Conservation (phyloP, 352 stramenopile genomes). For the Saprolegnia parasitica region DNA sequence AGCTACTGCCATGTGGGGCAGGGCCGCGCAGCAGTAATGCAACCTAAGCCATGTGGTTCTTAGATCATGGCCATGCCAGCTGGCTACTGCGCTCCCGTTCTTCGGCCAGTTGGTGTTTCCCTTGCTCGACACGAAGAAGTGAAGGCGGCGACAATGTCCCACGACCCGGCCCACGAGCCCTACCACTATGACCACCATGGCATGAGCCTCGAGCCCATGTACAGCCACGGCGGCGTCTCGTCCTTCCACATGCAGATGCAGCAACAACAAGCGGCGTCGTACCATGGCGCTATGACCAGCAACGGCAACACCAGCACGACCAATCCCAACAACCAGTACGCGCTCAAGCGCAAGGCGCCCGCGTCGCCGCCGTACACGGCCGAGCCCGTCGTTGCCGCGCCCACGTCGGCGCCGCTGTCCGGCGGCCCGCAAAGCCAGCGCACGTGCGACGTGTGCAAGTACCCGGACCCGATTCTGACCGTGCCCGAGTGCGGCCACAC, state of each 20-base stretch:
- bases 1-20: neutral
- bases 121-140: neutral
- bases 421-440: neutral
- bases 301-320: neutral
- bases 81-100: neutral
- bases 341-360: constrained; percentile 2
- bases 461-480: constrained; percentile 73
- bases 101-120: constrained; percentile 15
- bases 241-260: constrained; percentile 5
- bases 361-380: neutral
- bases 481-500: constrained; percentile 62
- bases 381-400: neutral
- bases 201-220: constrained; percentile 1
- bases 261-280: no score
- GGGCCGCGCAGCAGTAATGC: constrained; percentile 9
- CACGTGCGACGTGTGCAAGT: constrained; percentile 67
- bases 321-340: neutral
- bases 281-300: neutral
- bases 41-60: neutral
- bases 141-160: neutral
- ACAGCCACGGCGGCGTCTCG: neutral
- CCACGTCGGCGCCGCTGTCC: neutral
- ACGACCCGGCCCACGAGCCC: constrained; percentile 14
- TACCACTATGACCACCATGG: constrained; percentile 18
- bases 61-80: constrained; percentile 6